Conservation (phyloP, 257 asterid genomes). For the Cinchona pubescens region DNA sequence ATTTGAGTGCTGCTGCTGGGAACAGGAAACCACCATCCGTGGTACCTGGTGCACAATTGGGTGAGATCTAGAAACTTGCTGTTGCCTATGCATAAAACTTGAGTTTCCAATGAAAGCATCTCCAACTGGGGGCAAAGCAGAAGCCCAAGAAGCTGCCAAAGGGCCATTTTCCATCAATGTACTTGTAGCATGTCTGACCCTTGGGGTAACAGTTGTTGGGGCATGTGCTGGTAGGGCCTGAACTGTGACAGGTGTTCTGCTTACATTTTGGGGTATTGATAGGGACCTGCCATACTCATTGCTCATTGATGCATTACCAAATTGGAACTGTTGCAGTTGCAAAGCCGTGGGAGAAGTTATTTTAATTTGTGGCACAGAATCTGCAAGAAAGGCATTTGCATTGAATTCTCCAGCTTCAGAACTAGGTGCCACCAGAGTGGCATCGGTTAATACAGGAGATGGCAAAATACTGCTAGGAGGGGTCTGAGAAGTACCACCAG, state of each 20-base stretch:
- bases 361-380: conserved; percentile 32
- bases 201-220: conserved; percentile 34
- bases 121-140: conserved; percentile 25
- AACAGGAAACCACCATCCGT: conserved; percentile 34
- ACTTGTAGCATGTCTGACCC: conserved; percentile 24
- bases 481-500: conserved; percentile 25
- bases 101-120: conserved; percentile 8
- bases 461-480: conserved; percentile 19
- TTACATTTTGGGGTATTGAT: conserved; percentile 36
- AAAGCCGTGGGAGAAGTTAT: conserved; percentile 28
- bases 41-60: conserved; percentile 30
- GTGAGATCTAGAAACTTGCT: conserved; percentile 18
- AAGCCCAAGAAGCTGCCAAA: conserved; percentile 42
- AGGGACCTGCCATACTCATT: conserved; percentile 49
- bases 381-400: conserved; percentile 31
- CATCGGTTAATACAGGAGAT: conserved; percentile 28
- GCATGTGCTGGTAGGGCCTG: conserved; percentile 69
- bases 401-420: conserved; percentile 28
- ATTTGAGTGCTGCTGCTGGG: conserved; percentile 29
- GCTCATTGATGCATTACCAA: conserved; percentile 30
- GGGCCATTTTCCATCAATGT: conserved; percentile 21
- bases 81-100: conserved; percentile 25
- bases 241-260: conserved; percentile 49
- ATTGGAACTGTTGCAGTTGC: conserved; percentile 45
- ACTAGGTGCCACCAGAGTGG: conserved; percentile 20